Percentiles rank a stretch among this genome's conserved stretches.
These are phyloP conservation scores for Sphagnum fallax DNA, from an alignment of 228 moss, liverwort and hornwort species.

Conservation along the genomic window DNA sequence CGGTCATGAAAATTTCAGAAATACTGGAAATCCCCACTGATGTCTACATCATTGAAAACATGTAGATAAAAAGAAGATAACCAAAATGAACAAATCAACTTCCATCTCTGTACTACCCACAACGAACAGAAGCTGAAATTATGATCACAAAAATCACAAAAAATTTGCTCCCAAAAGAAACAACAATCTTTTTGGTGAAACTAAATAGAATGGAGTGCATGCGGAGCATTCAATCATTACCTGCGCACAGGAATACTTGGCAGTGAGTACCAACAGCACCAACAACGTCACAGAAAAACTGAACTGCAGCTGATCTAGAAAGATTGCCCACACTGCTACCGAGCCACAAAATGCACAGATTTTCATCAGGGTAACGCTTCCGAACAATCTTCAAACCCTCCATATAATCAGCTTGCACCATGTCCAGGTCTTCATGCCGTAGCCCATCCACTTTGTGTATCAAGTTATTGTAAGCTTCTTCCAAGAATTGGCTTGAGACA, in stretches of 20 bases:
- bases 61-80: no score
- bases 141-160: no score
- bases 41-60: no score
- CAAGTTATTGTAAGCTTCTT: constrained; percentile 63
- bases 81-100: no score
- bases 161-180: no score
- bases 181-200: no score
- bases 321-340: constrained; percentile 81
- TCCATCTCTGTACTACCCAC: no score
- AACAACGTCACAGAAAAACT: constrained; percentile 46
- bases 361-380: constrained; percentile 43
- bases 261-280: constrained; percentile 43
- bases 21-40: no score
- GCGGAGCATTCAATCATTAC: constrained; percentile 10
- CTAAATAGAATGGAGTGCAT: no score
- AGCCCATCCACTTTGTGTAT: constrained; percentile 46
- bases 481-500: constrained; percentile 62
- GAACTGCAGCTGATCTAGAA: constrained; percentile 23
- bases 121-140: no score
- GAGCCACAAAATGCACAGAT: constrained; percentile 70
- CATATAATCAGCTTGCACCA: constrained; percentile 68
- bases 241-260: constrained; percentile 68
- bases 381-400: constrained; percentile 64
- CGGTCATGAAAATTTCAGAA: no score
- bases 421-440: constrained; percentile 29